A percentile compares a stretch with the other conserved stretches of the same genome.
Conservation (phyloP, 2,329 filamentous ascomycete genomes). For the Fusarium sp. region DNA sequence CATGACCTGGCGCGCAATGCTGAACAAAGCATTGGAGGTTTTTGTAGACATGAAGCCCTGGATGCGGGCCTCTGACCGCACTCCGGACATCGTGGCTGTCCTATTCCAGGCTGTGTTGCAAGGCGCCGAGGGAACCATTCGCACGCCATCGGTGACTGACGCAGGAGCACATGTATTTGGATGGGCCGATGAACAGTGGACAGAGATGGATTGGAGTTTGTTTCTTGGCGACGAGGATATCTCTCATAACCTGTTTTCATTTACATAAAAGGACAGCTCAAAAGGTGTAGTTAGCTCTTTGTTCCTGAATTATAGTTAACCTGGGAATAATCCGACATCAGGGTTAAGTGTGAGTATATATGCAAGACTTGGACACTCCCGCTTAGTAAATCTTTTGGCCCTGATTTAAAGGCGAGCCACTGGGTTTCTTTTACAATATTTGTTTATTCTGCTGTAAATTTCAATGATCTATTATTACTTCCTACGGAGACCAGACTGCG, state of each 20-base stretch:
- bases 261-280: neutral
- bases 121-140: neutral
- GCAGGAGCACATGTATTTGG: conserved; percentile 1
- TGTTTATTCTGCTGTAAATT: too few relatives aligned
- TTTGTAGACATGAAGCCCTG: conserved; percentile 17
- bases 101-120: conserved; percentile 15
- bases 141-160: conserved; percentile 13
- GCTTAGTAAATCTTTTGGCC: too few relatives aligned
- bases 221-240: conserved; percentile 5
- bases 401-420: too few relatives aligned
- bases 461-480: too few relatives aligned
- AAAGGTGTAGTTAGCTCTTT: neutral
- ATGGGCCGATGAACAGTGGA: conserved; percentile 10
- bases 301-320: neutral
- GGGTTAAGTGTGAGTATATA: too few relatives aligned
- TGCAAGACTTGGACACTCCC: too few relatives aligned
- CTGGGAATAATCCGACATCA: too few relatives aligned
- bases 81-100: conserved; percentile 14
- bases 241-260: neutral
- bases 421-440: too few relatives aligned
- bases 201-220: conserved; percentile 17
- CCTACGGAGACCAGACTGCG: too few relatives aligned
- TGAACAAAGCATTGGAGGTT: conserved; percentile 11
- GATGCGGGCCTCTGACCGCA: conserved; percentile 16
- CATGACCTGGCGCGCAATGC: neutral